Base-by-base conservation (phyloP, 768 basidiomycete genomes). In the Plicaturopsis crispa region DNA sequence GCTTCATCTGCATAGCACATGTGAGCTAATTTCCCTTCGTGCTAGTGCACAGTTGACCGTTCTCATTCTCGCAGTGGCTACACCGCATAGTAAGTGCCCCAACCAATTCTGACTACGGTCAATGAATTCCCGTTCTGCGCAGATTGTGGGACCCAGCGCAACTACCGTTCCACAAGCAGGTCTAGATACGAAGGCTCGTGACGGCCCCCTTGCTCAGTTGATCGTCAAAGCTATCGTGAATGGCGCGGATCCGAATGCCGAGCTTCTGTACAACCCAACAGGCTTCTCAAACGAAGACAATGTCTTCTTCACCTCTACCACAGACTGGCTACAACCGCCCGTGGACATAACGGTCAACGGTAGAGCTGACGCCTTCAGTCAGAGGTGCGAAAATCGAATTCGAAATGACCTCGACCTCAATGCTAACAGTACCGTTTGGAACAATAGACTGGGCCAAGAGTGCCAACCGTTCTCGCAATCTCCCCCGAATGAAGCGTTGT, bases 1-100 rank as follows among this genome's bases (percentile, higher is more conserved):
- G 73, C 11, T 78, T 68, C 56, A 74, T 79, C 41, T 78, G 77
- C 51, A 63, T 73, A 30, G 74, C 76, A 8, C 72, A 76, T 54
- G 75, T 76, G 48, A 54, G 74, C 41, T 5, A 28, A 31, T 13
- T 21, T 26, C 22, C 12, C 20, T 22, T 21, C 24, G 11, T 13
- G 13, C 16, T 14, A 14, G 30, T 11, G 22, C 32, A 20, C 30
- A 3, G 16, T 40, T 26, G 13, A 17, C 6, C 21, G 30, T 11
- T 31, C n/a, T 18, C n/a, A 24, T 28, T 8, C 3, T 32, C 16
- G 7, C 37, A 67, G 62, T 66, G 57, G 57, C 57, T 67, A 8
- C 65, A 66, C 40, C 60, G 66, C 20, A 65, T 66, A 42, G n/a
- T n/a, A n/a, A n/a, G n/a, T n/a, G n/a, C n/a, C n/a, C 33, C 14